Evolutionary conservation across 495 filamentous ascomycete species (phyloP), one percentile per base, ranked within the genome.

Genomic region (Talaromyces ruber): DNA sequence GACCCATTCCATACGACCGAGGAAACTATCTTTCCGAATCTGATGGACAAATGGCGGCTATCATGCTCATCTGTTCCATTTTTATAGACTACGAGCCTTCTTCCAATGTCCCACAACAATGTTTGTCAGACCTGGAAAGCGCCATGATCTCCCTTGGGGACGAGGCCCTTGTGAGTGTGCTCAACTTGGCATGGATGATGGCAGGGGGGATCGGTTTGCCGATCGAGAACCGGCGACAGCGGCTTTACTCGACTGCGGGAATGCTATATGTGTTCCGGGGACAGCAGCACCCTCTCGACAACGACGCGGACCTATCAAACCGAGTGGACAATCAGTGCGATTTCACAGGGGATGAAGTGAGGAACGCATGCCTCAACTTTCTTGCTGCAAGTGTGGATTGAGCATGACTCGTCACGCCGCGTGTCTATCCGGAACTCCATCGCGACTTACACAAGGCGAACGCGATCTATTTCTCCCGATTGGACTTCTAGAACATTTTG

Each of bases 131-230:
- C 16, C 28, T 63, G 8, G 62, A 63, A 18, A 59, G 55, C 25
- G 62, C 37, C 24, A 52, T 63, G 11, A 12, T 63, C 6, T 28
- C 62, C 3, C 55, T 63, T 5, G 62, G 62, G 11, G 62, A 53
- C 9, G 56, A 63, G 26, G 62, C 55, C 14, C 21, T 63, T 9
- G 50, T 50, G 18, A 63, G 55, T 53, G 62, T 43, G n/a, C 62
- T 63, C 54, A 63, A 63, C 26, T 14, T 57, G 22, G 54, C 62
- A 14, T 63, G 62, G 62, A 56, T 63, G 54, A 32, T 63, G 32
- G 62, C 37, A 28, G 62, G 62, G 4, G 62, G 62, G 0, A 16
- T 59, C n/a, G 62, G 62, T 22, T 51, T 63, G n/a, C 62, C 62
- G 16, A 22, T 63, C 6, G 22, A 55, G 11, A 29, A 16, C 16